phyloP scores from a whole-genome alignment of 1,284 basidiomycete species.

The Rhodofomes roseus region DNA sequence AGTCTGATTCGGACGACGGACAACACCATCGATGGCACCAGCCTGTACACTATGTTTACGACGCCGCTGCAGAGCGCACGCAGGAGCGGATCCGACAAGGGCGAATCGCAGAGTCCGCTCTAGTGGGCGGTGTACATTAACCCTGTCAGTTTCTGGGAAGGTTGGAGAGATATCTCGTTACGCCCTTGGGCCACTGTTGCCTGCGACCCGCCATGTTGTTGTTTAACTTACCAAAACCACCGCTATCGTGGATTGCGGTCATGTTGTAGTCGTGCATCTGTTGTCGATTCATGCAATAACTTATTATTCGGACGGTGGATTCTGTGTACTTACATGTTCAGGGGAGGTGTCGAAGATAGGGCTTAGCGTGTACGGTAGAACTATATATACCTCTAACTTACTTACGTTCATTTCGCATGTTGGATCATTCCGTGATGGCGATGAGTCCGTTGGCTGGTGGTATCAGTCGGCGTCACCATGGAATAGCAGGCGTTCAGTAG shows the following conservation, averaged over 20 bases:
- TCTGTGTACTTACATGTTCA: neutral
- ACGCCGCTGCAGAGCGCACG: conserved; percentile 75
- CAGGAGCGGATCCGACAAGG: conserved; percentile 53
- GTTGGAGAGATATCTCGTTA: neutral
- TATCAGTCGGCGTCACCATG: no score
- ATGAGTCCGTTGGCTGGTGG: no score
- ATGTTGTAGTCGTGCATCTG: neutral
- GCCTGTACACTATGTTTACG: conserved; percentile 72
- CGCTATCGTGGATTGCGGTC: neutral
- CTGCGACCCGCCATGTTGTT: neutral
- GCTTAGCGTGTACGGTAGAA: neutral
- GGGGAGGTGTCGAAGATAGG: neutral
- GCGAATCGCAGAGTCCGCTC: conserved; percentile 24
- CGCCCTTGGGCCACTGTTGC: neutral
- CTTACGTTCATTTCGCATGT: neutral
- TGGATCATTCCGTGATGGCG: no score
- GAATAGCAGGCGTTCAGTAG: neutral
- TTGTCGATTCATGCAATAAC: neutral
- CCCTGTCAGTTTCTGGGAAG: neutral
- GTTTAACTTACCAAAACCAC: neutral
- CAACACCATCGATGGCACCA: conserved; percentile 30
- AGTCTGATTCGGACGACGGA: conserved; percentile 37
- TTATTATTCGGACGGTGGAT: neutral
- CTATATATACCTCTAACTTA: neutral
- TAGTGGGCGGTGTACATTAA: conserved; percentile 26